Base-by-base conservation (phyloP, 1,139 yeast genomes). In the Yamadazyma atmosphaerica region DNA sequence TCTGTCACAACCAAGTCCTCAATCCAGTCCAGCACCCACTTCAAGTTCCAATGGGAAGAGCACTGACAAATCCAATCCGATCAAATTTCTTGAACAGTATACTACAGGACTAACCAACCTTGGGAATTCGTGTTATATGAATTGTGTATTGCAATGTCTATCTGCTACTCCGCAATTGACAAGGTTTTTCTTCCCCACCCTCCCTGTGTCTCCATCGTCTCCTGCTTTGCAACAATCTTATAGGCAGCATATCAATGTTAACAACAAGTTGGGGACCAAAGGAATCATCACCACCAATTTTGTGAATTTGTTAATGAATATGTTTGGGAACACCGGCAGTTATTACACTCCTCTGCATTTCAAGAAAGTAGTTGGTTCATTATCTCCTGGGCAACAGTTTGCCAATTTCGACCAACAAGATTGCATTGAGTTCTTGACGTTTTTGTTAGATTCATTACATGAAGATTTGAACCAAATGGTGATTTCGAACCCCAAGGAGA, bases 81-180 rank as follows among this genome's bases (percentile, higher is more conserved):
- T 46, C 2, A 55, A 51, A 23, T 60, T 65, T 39, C 53, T 67
- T 10, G 63, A 63, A 33, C 63, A 60, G 37, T 67, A 64, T 43
- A 51, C 68, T 3, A 72, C 77, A 0, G 96, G 97, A 0, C 67
- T 92, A 25, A 74, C 74, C 36, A 92, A 92, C 55, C 71, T 86
- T 46, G 97, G 98, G 1, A 92, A 89, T 54, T 86, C 96, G 0
- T 92, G 98, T 60, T 92, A 92, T 59, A 84, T 92, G 83, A 92
- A 92, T 60, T 86, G 96, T 52, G 77, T 92, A 41, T 62, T 92
- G 13, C 98, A 92, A 60, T 90, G 98, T 56, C 64, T 92, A 26
- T 75, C 63, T 4, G 77, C 66, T 9, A 71, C 65, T 17, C 74
- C 68, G 32, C 79, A 62, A 48, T 61, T 65, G 35, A 67, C 65